phyloP scores from a whole-genome alignment of 2,329 filamentous ascomycete species.

The Curvularia eragrostidis region DNA sequence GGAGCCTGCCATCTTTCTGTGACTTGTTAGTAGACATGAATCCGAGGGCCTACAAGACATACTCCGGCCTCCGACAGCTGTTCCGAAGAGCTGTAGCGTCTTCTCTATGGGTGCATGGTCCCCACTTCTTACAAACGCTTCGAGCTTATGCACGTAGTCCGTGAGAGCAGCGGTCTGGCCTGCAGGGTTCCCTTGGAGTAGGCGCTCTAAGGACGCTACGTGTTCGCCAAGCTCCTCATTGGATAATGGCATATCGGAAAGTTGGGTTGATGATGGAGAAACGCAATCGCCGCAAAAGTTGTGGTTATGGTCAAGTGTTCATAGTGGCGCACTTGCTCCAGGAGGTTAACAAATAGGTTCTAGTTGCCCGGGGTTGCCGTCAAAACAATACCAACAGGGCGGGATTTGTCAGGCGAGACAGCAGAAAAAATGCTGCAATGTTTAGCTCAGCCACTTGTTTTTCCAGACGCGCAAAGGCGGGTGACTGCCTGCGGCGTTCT shows the following conservation, averaged over 20 bases:
- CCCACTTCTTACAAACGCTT: constrained; percentile 15
- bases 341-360: constrained; percentile 11
- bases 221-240: constrained; percentile 27
- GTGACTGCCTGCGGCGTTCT: constrained; percentile 14
- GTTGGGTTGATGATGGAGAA: constrained; percentile 8
- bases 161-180: constrained; percentile 23
- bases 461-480: constrained; percentile 12
- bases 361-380: constrained; percentile 4
- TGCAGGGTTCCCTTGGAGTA: constrained; percentile 25
- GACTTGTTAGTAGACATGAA: constrained; percentile 31
- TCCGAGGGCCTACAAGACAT: constrained; percentile 4
- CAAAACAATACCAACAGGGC: constrained; percentile 2
- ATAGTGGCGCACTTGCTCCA: constrained; percentile 13
- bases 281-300: constrained; percentile 10
- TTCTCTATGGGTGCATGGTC: constrained; percentile 24
- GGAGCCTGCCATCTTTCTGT: constrained; percentile 41
- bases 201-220: constrained; percentile 24
- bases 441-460: constrained; percentile 18
- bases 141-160: constrained; percentile 26
- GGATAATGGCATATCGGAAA: constrained; percentile 25
- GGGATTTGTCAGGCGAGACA: constrained; percentile 2
- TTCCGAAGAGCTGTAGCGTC: constrained; percentile 39
- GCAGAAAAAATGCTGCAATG: constrained; percentile 14
- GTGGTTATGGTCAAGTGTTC: constrained; percentile 18
- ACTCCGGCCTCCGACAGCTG: constrained; percentile 44